These are phyloP conservation scores for Coemansia asiatica DNA, from an alignment of 192 early-diverging fungal genomes.

Conservation along the genomic window DNA sequence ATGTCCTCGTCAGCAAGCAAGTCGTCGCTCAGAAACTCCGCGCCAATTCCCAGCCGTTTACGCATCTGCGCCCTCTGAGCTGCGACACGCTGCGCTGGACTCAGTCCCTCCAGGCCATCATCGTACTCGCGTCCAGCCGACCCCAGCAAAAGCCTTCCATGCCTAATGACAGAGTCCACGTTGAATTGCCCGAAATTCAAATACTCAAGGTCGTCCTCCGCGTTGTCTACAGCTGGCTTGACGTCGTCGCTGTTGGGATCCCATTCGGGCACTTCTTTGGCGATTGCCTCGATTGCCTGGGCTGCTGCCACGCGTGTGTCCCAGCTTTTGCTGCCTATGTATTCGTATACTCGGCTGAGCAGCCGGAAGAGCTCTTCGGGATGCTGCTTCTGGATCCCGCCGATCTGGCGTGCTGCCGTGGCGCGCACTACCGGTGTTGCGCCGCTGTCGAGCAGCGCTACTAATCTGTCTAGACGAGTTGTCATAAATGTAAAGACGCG, in stretches of 20 bases:
- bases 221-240: conserved; percentile 1
- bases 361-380: conserved; percentile 89
- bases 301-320: conserved; percentile 94
- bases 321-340: conserved; percentile 88
- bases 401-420: conserved; percentile 94
- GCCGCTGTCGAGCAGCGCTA: conserved; percentile 91
- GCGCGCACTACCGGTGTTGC: conserved; percentile 81
- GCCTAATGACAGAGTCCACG: conserved; percentile 74
- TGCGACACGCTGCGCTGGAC: conserved; percentile 78
- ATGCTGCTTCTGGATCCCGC: conserved; percentile 91
- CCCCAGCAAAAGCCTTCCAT: conserved; percentile 77
- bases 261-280: conserved; percentile 86
- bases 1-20: conserved; percentile 84
- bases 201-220: conserved; percentile 51
- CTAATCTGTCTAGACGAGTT: conserved; percentile 86
- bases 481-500: conserved; percentile 19
- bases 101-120: conserved; percentile 67
- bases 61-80: conserved; percentile 80
- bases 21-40: conserved; percentile 89
- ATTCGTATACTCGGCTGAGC: conserved; percentile 60
- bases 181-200: conserved; percentile 81
- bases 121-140: conserved; percentile 95
- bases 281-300: conserved; percentile 87
- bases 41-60: conserved; percentile 81
- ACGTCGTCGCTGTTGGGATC: conserved; percentile 53